Conservation (phyloP, 176 grass and related monocot species). For the Areca catechu region DNA sequence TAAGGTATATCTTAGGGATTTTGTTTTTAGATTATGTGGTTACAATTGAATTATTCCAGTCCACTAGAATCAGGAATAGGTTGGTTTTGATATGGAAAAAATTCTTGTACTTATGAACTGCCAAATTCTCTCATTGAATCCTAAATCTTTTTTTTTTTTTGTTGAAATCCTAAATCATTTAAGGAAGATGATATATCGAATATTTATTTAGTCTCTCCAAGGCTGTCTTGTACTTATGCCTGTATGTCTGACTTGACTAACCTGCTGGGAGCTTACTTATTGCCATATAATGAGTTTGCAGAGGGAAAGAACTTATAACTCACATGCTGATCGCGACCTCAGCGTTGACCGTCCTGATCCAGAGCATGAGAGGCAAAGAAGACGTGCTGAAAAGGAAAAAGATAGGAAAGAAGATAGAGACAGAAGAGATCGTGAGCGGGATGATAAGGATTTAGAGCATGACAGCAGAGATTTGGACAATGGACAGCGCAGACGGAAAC, state of each 20-base stretch:
- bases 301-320: constrained; percentile 58
- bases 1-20: constrained; percentile 46
- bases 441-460: constrained; percentile 78
- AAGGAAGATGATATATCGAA: too few relatives aligned
- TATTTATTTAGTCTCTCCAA: too few relatives aligned
- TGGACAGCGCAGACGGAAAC: constrained; percentile 40
- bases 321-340: constrained; percentile 59
- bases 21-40: neutral
- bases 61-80: too few relatives aligned
- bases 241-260: too few relatives aligned
- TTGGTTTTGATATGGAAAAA: too few relatives aligned
- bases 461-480: constrained; percentile 63
- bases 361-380: constrained; percentile 78
- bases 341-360: constrained; percentile 81
- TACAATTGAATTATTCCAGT: too few relatives aligned
- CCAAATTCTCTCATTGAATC: too few relatives aligned
- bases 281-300: constrained; percentile 28
- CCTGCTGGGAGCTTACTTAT: neutral
- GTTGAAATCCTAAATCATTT: too few relatives aligned
- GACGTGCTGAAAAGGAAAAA: constrained; percentile 71
- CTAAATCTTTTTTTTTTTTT: too few relatives aligned
- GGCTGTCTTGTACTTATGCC: too few relatives aligned
- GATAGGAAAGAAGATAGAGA: constrained; percentile 75
- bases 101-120: too few relatives aligned
- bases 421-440: constrained; percentile 67